These are phyloP conservation scores for Saccharomycopsis lassenensis DNA, from an alignment of 805 yeast species.

Conservation along the genomic window DNA sequence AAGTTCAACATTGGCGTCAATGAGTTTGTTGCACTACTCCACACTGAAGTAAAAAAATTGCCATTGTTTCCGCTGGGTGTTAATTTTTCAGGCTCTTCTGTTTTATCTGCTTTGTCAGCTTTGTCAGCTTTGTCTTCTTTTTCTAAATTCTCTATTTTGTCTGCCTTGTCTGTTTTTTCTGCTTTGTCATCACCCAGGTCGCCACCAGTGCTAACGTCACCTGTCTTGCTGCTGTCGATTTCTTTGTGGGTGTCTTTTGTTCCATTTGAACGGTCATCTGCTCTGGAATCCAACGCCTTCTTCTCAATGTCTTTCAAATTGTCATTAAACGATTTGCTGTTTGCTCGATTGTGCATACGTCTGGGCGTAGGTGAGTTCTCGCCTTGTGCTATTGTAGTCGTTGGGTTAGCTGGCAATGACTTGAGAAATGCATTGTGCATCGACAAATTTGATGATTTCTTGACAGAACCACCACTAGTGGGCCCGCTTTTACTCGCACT, in stretches of 20 bases:
- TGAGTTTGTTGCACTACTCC: constrained; percentile 12
- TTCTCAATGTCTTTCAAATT: constrained; percentile 10
- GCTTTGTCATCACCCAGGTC: too few species aligned
- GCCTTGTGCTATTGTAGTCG: constrained; percentile 9
- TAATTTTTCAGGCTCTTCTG: neutral
- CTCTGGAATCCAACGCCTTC: constrained; percentile 4
- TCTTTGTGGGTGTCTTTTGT: too few species aligned
- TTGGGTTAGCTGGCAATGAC: constrained; percentile 13
- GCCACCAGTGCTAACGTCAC: too few species aligned
- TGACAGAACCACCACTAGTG: neutral
- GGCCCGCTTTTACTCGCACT: neutral
- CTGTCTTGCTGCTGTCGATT: too few species aligned
- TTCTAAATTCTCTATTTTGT: neutral
- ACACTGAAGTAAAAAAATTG: constrained; percentile 15
- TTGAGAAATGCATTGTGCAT: constrained; percentile 4
- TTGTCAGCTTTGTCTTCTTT: neutral
- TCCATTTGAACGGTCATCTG: too few species aligned
- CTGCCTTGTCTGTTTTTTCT: too few species aligned
- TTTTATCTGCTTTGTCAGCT: neutral
- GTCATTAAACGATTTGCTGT: constrained; percentile 4
- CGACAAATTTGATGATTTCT: constrained; percentile 3
- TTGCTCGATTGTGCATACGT: neutral
- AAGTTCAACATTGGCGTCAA: neutral
- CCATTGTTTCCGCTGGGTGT: constrained; percentile 7
- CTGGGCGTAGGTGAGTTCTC: neutral